Conservation (phyloP, 495 filamentous ascomycete species). For the Lophium mytilinum region DNA sequence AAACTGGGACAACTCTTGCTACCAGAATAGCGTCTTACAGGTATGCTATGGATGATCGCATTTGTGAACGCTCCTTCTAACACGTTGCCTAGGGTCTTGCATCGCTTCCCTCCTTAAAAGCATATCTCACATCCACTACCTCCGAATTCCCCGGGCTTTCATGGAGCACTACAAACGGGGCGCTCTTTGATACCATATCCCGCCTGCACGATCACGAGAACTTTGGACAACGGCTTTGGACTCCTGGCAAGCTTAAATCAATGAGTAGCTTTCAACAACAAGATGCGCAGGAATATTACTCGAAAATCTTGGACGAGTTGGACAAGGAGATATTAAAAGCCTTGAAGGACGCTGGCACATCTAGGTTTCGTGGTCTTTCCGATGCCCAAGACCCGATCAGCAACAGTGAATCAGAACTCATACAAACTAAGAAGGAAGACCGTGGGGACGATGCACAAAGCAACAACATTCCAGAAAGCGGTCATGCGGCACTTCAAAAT, state of each 20-base stretch:
- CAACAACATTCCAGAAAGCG: conserved; percentile 1
- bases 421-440: not conserved
- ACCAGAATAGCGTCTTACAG: conserved; percentile 86
- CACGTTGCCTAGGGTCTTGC: conserved; percentile 56
- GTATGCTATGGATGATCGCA: not conserved
- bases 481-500: conserved; percentile 36
- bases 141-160: conserved; percentile 33
- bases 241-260: conserved; percentile 64
- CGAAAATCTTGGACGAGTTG: conserved; percentile 77
- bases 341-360: conserved; percentile 28
- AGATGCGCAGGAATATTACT: conserved; percentile 96
- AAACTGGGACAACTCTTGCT: conserved; percentile 93
- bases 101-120: conserved; percentile 56
- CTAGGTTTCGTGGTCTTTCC: conserved; percentile 22
- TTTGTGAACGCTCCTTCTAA: not conserved
- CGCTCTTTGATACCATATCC: conserved; percentile 55
- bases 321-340: conserved; percentile 63
- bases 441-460: not conserved
- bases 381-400: conserved; percentile 34
- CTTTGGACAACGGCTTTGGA: conserved; percentile 67
- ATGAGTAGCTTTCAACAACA: conserved; percentile 95
- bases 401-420: not conserved
- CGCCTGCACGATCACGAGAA: conserved; percentile 59
- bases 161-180: conserved; percentile 38
- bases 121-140: conserved; percentile 43